A percentile compares a stretch with the other conserved stretches of the same genome.
phyloP scores from a whole-genome alignment of 148 eudicot species.

The Chenopodium quinoa region DNA sequence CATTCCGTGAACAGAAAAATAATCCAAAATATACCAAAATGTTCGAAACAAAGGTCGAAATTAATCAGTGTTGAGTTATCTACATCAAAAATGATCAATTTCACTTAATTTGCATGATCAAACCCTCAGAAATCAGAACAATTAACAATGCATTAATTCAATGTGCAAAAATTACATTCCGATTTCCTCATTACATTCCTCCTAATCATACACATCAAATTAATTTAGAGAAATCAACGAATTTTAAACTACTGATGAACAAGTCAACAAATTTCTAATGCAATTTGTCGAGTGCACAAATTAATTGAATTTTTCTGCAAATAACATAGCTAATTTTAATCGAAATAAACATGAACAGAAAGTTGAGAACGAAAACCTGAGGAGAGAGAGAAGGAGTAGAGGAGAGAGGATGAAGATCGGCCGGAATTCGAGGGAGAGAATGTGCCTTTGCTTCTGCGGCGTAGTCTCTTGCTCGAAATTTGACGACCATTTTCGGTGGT shows the following conservation, averaged over 20 bases:
- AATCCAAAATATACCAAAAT: background rate
- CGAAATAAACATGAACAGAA: background rate
- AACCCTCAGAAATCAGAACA: background rate
- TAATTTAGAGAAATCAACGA: background rate
- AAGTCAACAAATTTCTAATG: background rate
- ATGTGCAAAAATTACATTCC: background rate
- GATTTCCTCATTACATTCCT: background rate
- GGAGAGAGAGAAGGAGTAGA: constrained; percentile 34
- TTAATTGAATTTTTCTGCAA: background rate
- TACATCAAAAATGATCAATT: background rate
- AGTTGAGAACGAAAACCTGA: constrained; percentile 33
- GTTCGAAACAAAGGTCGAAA: background rate
- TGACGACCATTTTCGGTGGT: constrained; percentile 25
- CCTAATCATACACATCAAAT: background rate
- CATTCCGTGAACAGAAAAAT: background rate
- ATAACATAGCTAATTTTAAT: too few species aligned
- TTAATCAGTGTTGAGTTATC: background rate
- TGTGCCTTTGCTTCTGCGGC: constrained; percentile 36
- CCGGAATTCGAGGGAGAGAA: constrained; percentile 39
- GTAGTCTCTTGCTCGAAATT: constrained; percentile 52
- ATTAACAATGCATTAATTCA: background rate
- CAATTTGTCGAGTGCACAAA: background rate
- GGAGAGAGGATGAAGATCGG: constrained; percentile 53
- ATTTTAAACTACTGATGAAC: background rate
- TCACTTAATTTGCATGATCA: background rate